Evolutionary conservation across 768 basidiomycete species (phyloP).

Genomic region (Tulasnella calospora): DNA sequence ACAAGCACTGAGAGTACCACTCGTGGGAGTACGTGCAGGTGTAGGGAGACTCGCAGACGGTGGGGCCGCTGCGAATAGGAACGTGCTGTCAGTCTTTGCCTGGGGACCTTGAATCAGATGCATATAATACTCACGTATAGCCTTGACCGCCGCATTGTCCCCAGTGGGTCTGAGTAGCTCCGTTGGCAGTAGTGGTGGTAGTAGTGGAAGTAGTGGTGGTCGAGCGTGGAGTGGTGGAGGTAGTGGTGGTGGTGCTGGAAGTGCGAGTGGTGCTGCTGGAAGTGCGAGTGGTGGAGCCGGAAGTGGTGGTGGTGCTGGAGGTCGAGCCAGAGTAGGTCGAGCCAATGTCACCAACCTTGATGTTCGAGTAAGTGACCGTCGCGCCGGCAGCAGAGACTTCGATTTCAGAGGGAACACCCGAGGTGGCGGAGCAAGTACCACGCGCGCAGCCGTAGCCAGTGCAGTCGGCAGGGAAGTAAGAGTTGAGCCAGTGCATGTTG

Average conservation of each 20-base stretch:
- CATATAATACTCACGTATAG: slow-evolving; percentile 1
- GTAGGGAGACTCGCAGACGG: background rate
- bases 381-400: slow-evolving; percentile 21
- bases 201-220: slow-evolving; percentile 16
- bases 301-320: background rate
- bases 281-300: background rate
- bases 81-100: background rate
- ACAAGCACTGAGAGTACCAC: slow-evolving; percentile 17
- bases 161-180: slow-evolving; percentile 17
- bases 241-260: background rate
- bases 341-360: background rate
- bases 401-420: slow-evolving; percentile 25
- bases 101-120: background rate
- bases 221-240: background rate
- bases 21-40: background rate
- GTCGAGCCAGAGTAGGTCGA: background rate
- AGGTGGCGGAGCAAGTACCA: slow-evolving; percentile 25
- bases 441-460: slow-evolving; percentile 25
- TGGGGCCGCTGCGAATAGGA: background rate
- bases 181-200: slow-evolving; percentile 19
- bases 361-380: slow-evolving; percentile 12
- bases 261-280: background rate
- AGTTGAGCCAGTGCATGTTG: slow-evolving; percentile 40
- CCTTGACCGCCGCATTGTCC: slow-evolving; percentile 26
- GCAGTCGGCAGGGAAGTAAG: slow-evolving; percentile 16